Evolutionary conservation across 345 rosid species (phyloP), one percentile per base, ranked within the genome.

Genomic region (Gossypium anomalum): DNA sequence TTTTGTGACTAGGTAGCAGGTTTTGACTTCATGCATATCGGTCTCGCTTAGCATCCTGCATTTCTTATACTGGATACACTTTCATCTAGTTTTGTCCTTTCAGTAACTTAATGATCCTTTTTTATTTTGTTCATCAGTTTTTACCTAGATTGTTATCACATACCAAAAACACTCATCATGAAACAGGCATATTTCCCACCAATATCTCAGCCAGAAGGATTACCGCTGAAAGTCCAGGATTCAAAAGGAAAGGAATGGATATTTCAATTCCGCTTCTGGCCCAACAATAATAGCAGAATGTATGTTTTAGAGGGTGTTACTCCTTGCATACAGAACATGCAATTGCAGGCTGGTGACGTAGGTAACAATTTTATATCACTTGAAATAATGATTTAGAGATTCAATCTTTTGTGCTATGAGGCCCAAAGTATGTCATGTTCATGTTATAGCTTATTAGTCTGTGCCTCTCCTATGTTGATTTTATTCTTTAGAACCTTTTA

Each of bases 211-310:
- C 83, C 97, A 62, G 94, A 91, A 85, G 99, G 99, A 69, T 84
- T 93, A 70, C 99, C 99, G 47, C 94, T 95, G 74, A 89, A 85
- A 83, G 87, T 95, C 78, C 94, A 89, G 86, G 99, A 95, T 85
- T 78, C 96, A 68, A 91, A 81, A 86, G 99, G 99, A 78, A 90
- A 84, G 80, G 99, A 91, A 76, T 95, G 99, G 99, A 81, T 83
- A 81, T 95, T 95, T 83, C 98, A 87, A 82, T 93, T 93, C 82
- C 98, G 97, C 79, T 95, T 93, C 80, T 95, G 96, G 97, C 93
- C 98, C 29, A 95, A 89, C 87, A 88, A 82, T 74, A 89, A 89
- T 77, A 91, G 98, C 81, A 89, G 98, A 83, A 93, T 91, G 87
- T 95, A 95, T 89, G 93, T 93, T 80, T 80, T 95, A 77, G 99